These are phyloP conservation scores for Ogataea naganishii DNA, from an alignment of 805 yeast species.

Conservation along the genomic window DNA sequence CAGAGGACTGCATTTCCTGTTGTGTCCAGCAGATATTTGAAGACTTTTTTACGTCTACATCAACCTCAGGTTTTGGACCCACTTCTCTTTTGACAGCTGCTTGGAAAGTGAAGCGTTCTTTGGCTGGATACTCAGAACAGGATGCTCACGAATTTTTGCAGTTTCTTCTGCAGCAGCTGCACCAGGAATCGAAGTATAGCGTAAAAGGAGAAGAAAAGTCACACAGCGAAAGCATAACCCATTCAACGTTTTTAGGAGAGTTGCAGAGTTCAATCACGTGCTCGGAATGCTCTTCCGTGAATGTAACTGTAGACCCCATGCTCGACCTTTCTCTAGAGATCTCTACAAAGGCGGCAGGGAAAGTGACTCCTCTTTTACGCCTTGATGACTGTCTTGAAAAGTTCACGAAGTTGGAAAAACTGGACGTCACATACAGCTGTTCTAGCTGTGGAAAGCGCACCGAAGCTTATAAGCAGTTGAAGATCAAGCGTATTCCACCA, in stretches of 20 bases:
- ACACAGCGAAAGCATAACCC: constrained; percentile 56
- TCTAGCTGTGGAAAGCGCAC: constrained; percentile 52
- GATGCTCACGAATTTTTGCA: constrained; percentile 99
- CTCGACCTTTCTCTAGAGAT: constrained; percentile 84
- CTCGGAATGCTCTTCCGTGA: constrained; percentile 51
- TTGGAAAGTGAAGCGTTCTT: constrained; percentile 74
- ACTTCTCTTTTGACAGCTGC: constrained; percentile 75
- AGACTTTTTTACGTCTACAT: constrained; percentile 59
- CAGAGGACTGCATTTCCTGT: constrained; percentile 66
- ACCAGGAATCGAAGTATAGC: constrained; percentile 32
- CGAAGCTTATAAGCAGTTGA: constrained; percentile 64
- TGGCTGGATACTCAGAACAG: constrained; percentile 95
- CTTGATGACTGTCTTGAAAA: constrained; percentile 62
- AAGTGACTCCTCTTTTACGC: constrained; percentile 15
- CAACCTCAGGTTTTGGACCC: constrained; percentile 69
- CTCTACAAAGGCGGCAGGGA: constrained; percentile 22
- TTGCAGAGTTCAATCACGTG: constrained; percentile 76
- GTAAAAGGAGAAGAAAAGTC: constrained; percentile 5
- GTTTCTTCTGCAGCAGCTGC: constrained; percentile 79
- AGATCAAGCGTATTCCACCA: constrained; percentile 62
- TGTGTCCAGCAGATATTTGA: constrained; percentile 72
- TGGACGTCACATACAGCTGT: constrained; percentile 72
- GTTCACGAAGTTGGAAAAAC: constrained; percentile 69
- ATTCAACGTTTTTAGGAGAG: constrained; percentile 75
- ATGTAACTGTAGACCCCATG: constrained; percentile 79